A percentile compares a stretch with the other conserved stretches of the same genome.
Evolutionary conservation across 495 filamentous ascomycete genomes (phyloP).

Genomic region (Tetracladium marchalianum): DNA sequence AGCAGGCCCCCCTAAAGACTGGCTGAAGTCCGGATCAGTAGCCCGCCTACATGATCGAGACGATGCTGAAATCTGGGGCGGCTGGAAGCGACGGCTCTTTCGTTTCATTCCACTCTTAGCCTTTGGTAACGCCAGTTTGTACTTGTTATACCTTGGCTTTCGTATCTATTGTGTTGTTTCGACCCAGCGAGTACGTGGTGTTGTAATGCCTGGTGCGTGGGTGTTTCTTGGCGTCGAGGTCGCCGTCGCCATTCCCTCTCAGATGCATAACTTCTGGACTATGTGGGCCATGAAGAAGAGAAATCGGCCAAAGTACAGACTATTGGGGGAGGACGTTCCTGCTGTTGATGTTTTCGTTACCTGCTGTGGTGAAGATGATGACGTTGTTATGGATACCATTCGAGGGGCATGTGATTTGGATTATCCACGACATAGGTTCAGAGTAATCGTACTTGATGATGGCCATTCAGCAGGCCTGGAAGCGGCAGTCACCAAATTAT

Average conservation of each 20-base stretch:
- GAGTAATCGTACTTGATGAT: slow-evolving; percentile 43
- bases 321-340: slow-evolving; percentile 32
- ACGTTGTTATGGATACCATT: slow-evolving; percentile 40
- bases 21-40: slow-evolving; percentile 26
- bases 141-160: slow-evolving; percentile 30
- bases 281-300: slow-evolving; percentile 32
- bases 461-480: slow-evolving; percentile 28
- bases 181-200: slow-evolving; percentile 23
- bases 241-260: slow-evolving; percentile 27
- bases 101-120: slow-evolving; percentile 27
- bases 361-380: slow-evolving; percentile 40
- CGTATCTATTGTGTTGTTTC: slow-evolving; percentile 30
- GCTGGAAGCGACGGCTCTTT: slow-evolving; percentile 31
- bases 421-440: slow-evolving; percentile 36
- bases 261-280: slow-evolving; percentile 34
- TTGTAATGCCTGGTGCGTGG: slow-evolving; percentile 27
- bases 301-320: slow-evolving; percentile 26
- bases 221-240: slow-evolving; percentile 32
- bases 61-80: slow-evolving; percentile 32
- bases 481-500: slow-evolving; percentile 15
- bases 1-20: slow-evolving; percentile 27
- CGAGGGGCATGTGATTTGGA: slow-evolving; percentile 35
- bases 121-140: slow-evolving; percentile 26
- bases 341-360: slow-evolving; percentile 41
- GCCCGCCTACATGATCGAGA: slow-evolving; percentile 30